These are phyloP conservation scores for Lycium ferocissimum DNA, from an alignment of 257 asterid species.

Conservation along the genomic window DNA sequence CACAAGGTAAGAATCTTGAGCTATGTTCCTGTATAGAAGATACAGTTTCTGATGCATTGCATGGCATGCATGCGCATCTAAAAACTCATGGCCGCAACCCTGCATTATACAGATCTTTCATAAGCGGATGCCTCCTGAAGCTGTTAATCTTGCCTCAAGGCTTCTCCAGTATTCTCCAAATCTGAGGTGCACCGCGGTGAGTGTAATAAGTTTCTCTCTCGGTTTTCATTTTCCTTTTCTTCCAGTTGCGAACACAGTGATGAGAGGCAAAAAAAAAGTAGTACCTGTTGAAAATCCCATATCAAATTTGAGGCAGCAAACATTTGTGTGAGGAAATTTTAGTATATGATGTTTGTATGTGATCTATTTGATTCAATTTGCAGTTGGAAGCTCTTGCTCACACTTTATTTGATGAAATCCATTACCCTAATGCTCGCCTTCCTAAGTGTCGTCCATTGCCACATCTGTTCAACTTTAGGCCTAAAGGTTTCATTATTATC, in stretches of 20 bases:
- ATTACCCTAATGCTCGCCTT: constrained; percentile 61
- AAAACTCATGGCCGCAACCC: neutral
- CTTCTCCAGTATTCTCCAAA: constrained; percentile 94
- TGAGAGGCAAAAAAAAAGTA: neutral
- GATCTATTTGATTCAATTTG: constrained; percentile 4
- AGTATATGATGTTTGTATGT: neutral
- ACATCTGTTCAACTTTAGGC: constrained; percentile 75
- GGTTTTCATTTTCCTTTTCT: neutral
- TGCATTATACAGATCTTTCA: constrained; percentile 63
- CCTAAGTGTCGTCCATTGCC: constrained; percentile 81
- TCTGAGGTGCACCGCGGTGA: constrained; percentile 81
- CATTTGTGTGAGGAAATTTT: neutral
- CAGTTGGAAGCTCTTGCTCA: constrained; percentile 79
- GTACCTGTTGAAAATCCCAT: neutral
- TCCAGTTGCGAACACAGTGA: neutral
- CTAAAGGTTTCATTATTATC: constrained; percentile 53
- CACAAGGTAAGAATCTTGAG: constrained; percentile 57
- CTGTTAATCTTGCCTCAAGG: constrained; percentile 85
- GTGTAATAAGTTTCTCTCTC: constrained; percentile 38
- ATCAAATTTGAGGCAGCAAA: neutral
- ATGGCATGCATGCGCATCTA: neutral
- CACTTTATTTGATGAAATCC: constrained; percentile 77
- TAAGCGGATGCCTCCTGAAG: constrained; percentile 86
- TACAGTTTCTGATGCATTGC: neutral
- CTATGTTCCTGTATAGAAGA: neutral